Percentiles rank a stretch among this genome's conserved stretches.
Evolutionary conservation across 345 rosid genomes (phyloP).

Genomic region (Rhizophora mangle): DNA sequence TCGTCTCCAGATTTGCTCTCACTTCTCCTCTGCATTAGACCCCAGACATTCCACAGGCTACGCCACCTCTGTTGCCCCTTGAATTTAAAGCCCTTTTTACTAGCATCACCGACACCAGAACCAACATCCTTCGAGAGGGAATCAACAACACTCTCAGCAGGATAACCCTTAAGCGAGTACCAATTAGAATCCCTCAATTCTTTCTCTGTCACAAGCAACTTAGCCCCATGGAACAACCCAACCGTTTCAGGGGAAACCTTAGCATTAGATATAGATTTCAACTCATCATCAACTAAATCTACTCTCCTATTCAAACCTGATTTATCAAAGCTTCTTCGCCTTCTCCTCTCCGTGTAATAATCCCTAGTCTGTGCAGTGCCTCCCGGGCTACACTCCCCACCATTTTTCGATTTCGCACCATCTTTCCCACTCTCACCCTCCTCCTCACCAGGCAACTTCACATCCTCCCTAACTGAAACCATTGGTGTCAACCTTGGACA

Average conservation of each 20-base stretch:
- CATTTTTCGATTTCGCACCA: conserved; percentile 16
- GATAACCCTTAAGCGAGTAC: conserved; percentile 25
- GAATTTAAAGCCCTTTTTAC: conserved; percentile 16
- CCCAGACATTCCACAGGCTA: conserved; percentile 25
- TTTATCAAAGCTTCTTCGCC: conserved; percentile 31
- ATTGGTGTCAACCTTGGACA: conserved; percentile 44
- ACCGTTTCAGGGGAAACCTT: conserved; percentile 43
- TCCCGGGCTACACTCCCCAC: conserved; percentile 25
- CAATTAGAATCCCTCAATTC: conserved; percentile 47
- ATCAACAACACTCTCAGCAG: conserved; percentile 1
- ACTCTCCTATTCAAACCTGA: conserved; percentile 20
- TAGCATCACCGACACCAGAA: conserved; percentile 14
- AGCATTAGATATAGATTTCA: conserved; percentile 26
- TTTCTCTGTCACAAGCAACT: conserved; percentile 57
- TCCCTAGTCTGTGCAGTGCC: conserved; percentile 32
- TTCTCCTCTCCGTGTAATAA: conserved; percentile 27
- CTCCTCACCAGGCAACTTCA: conserved; percentile 34
- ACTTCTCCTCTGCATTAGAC: conserved; percentile 25
- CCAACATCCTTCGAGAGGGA: conserved; percentile 14
- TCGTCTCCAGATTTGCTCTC: conserved; percentile 30
- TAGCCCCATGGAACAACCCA: conserved; percentile 43
- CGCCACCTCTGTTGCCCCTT: conserved; percentile 21
- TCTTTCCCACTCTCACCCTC: conserved; percentile 28
- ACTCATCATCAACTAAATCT: conserved; percentile 32
- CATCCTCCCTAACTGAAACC: conserved; percentile 56